Evolutionary conservation across 331 rosid genomes (phyloP), one percentile per base, ranked within the genome.

Genomic region (Rosa hybrid): DNA sequence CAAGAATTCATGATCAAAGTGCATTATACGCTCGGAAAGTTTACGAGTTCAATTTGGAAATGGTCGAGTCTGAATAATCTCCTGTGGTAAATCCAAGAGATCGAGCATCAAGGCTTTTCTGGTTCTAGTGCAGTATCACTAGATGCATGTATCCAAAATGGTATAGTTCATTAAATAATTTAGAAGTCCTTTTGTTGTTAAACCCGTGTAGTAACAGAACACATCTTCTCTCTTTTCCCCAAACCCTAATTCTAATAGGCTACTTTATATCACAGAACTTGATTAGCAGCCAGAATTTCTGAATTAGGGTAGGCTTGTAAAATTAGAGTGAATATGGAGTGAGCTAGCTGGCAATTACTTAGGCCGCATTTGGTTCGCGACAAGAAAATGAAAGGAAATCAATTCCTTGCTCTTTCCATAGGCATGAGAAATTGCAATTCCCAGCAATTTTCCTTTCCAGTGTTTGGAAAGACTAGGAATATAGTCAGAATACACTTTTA

Each of bases 181-280:
- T 34, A 34, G 4, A 34, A 34, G 39, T 34, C 39, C 39, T 34
- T 34, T 30, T 71, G 9, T 16, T 30, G 20, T 46, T 38, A 38
- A 59, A 23, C 54, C 69, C 69, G 78, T 75, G 78, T 57, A 34
- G 65, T 54, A 10, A 73, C 77, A 73, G 77, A 73, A 30, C 42
- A 9, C 27, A 50, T 51, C 7, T n/a, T 74, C 51, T 0, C 9
- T 76, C 71, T 60, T 49, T 63, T 18, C 2, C 17, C 20, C 34
- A 38, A 48, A 77, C 53, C 73, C 73, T 46, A 77, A 18, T 77
- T 56, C 23, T 75, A 1, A 56, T 74, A 56, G n/a, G 44, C 18
- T 14, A 6, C 23, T 63, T 57, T 44, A 42, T 60, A 59, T 41
- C 27, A 9, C 60, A 25, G 20, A 65, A 53, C 18, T 25, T 42